Base-by-base conservation (phyloP, 495 filamentous ascomycete genomes). In the Oleoguttula mirabilis region DNA sequence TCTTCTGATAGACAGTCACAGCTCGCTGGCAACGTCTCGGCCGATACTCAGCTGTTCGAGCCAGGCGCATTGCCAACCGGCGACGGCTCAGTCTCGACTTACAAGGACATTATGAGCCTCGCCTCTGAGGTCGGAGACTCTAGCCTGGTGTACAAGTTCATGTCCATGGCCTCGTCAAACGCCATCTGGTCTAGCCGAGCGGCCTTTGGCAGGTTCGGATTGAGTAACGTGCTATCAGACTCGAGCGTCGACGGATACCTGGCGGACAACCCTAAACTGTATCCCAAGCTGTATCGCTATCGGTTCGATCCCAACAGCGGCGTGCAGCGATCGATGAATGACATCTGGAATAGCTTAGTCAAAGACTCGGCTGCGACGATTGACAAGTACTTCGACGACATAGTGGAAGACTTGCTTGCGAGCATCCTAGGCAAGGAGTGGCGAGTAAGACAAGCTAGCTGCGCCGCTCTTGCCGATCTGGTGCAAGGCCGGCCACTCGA, bases 161-260 rank as follows among this genome's bases (percentile, higher is more conserved):
- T 98, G 90, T 84, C 85, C 0, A 64, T 98, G 45, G 90, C 90
- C 2, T 80, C 84, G 1, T 90, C 94, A 49, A 92, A 93, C 41
- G 84, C 88, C 0, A 84, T 93, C 23, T 98, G 90, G 90, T 86
- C 86, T 2, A 92, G 84, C 16, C 76, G 90, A 17, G 88, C 90
- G 2, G 88, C 90, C 1, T 94, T 98, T 60, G 88, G 90, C 12
- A 75, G 87, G 12, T 93, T 95, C 49, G 90, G 90, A 1, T 72
- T 98, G 41, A 88, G 83, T 55, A 88, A 72, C 42, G 87, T 98
- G 36, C 72, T 98, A 34, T 90, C 85, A 11, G 83, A 88, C 41
- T 84, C 85, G 0, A 84, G 82, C 50, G 69, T 87, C 11, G 70
- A 76, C 52, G 76, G 75, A 8, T 81, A 79, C 56, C 63, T 81